These are phyloP conservation scores for Leishmania arabica DNA, from an alignment of 208 protist genomes.

Conservation along the genomic window DNA sequence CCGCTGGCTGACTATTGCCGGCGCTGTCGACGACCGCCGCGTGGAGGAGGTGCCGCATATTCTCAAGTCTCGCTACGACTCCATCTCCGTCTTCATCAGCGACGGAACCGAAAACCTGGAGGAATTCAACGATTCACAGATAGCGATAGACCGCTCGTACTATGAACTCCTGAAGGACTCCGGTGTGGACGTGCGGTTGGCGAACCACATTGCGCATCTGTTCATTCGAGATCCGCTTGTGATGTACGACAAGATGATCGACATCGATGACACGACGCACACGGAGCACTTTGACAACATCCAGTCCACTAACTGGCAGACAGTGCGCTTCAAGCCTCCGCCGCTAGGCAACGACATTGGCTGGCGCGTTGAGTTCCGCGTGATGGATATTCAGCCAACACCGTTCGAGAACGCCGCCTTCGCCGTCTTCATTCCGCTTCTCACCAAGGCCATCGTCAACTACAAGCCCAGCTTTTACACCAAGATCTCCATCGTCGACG, in stretches of 20 bases:
- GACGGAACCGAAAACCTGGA: constrained; percentile 53
- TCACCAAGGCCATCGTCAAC: constrained; percentile 95
- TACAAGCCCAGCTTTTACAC: constrained; percentile 97
- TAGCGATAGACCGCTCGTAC: constrained; percentile 88
- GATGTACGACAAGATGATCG: constrained; percentile 93
- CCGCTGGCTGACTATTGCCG: constrained; percentile 96
- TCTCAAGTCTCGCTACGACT: constrained; percentile 97
- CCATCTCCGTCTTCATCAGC: constrained; percentile 94
- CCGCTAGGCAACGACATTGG: constrained; percentile 73
- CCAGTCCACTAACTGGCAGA: constrained; percentile 98
- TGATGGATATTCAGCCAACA: constrained; percentile 96
- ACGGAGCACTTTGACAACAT: constrained; percentile 99
- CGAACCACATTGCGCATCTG: constrained; percentile 97
- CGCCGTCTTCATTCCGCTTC: constrained; percentile 94
- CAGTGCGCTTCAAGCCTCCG: constrained; percentile 97
- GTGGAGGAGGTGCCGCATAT: constrained; percentile 90
- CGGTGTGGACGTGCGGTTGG: constrained; percentile 94
- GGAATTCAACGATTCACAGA: constrained; percentile 87
- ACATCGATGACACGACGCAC: constrained; percentile 94
- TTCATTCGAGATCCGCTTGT: constrained; percentile 99
- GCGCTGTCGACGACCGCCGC: constrained; percentile 97
- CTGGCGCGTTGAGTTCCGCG: constrained; percentile 98
- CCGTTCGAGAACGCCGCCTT: constrained; percentile 99
- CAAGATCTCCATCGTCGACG: constrained; percentile 96
- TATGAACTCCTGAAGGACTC: constrained; percentile 64